Percentiles rank a stretch among this genome's conserved stretches.
These are phyloP conservation scores for Aspergillus pseudonomiae DNA, from an alignment of 2,329 filamentous ascomycete genomes.

Conservation along the genomic window DNA sequence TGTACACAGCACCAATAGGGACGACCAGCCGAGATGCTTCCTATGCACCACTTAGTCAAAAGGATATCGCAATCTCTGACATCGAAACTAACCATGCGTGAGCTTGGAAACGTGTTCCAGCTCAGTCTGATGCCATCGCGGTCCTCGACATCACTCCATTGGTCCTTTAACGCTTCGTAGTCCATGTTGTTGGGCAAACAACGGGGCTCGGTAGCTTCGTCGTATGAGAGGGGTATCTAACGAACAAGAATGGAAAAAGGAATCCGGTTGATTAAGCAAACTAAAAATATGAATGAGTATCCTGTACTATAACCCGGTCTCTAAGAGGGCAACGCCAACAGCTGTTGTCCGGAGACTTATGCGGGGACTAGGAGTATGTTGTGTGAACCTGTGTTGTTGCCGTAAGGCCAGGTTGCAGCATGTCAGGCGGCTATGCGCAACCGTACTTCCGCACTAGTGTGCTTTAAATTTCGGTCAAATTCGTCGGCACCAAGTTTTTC, in stretches of 20 bases:
- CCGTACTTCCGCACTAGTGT: constrained; percentile 35
- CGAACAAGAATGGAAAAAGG: constrained; percentile 20
- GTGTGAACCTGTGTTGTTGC: constrained; percentile 37
- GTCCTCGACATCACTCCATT: constrained; percentile 96
- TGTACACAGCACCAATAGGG: constrained; percentile 94
- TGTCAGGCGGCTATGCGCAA: constrained; percentile 34
- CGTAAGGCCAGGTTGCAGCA: constrained; percentile 53
- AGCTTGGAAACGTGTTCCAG: constrained; percentile 98
- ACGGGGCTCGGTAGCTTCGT: constrained; percentile 26
- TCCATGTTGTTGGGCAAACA: constrained; percentile 65
- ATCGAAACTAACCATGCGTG: constrained; percentile 75
- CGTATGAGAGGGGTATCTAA: constrained; percentile 28
- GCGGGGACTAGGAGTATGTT: constrained; percentile 37
- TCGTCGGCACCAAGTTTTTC: constrained; percentile 33
- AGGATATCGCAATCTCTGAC: constrained; percentile 12
- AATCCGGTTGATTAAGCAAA: constrained; percentile 25
- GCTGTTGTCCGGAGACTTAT: constrained; percentile 33
- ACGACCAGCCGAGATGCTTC: constrained; percentile 94
- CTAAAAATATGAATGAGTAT: constrained; percentile 20
- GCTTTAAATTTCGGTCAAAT: constrained; percentile 32
- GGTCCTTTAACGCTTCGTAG: constrained; percentile 89
- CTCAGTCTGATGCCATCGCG: constrained; percentile 93
- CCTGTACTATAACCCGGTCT: constrained; percentile 37
- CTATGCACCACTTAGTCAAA: constrained; percentile 52
- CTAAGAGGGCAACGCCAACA: constrained; percentile 33